Evolutionary conservation across 2,329 filamentous ascomycete genomes (phyloP), one percentile per base, ranked within the genome.

Genomic region (Ceratocystis cacaofunesta): DNA sequence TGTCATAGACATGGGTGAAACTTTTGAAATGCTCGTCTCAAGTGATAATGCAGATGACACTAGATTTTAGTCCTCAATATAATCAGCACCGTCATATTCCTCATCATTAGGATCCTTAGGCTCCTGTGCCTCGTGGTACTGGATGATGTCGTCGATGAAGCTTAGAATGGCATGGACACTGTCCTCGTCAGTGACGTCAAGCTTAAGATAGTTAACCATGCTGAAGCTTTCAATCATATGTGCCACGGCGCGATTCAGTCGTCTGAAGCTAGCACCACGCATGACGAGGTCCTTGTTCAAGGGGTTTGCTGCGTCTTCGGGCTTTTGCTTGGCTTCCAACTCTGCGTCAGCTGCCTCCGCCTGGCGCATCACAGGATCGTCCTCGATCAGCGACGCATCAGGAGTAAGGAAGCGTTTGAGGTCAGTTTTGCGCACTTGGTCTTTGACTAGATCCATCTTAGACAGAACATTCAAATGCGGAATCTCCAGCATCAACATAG

Each of bases 401-500:
- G 94, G 91, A 64, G 92, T 90, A 66, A 95, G 78, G 73, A 96
- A 99, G 25, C 90, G 83, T 77, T 95, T 95, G 68, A 99, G 74
- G 70, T 97, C 91, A 74, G 88, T 88, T 75, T 90, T 90, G 67
- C 86, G 86, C 30, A 97, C 83, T 75, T 94, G 89, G 48, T 89
- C 90, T 74, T 94, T 94, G 70, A 97, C 85, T 68, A 97, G 82
- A 74, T 99, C 94, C 92, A 97, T 97, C 78, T 99, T 99, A 73
- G 88, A 95, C 65, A 99, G 78, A 68, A 99, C 88, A 74, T 99
- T 99, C 73, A 99, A 85, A 73, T 99, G 94, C 3, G 94, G 94
- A 69, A 97, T 85, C 76, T 97, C 94, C 69, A 99, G 83, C 90
- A 97, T 94, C 72, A 99, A 85, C 94, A 99, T 99, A 69, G 94